Evolutionary conservation across 1,139 yeast species (phyloP), one percentile per base, ranked within the genome.

Genomic region (Starmera stellimalicola): DNA sequence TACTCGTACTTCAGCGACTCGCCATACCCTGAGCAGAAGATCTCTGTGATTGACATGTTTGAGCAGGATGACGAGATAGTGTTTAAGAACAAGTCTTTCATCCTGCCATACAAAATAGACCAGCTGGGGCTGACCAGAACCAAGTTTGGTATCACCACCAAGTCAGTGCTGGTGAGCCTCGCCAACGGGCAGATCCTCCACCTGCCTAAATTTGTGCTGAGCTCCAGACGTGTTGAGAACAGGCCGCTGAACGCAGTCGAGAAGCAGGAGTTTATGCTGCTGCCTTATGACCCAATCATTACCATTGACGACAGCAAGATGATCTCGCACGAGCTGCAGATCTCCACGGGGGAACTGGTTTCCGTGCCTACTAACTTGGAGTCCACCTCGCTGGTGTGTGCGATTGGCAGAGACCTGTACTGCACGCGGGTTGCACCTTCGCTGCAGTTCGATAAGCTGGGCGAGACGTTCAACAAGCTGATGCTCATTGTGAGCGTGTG

Each of bases 401-500:
- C 73, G 17, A 60, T 70, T 34, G 85, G 84, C 25, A 61, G 66
- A 27, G 94, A 84, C 51, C 57, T 81, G 16, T 88, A 82, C 59
- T 83, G 88, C 52, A 78, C 93, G 1, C 64, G 76, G 34, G 65
- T 82, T 16, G 73, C 82, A 35, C 96, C 97, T 2, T 84, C 95
- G 0, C 71, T 73, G 35, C 83, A 87, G 33, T 88, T 84, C 58
- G 98, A 91, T 57, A 64, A 77, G 38, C 68, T 87, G 50, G 70
- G 77, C 30, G 63, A 68, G 31, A 66, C 66, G 29, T 91, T 91
- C 51, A 87, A 79, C 45, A 80, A 74, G 48, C 50, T 62, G 12
- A 80, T 78, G 47, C 68, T 91, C 34, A 36, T 79, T 9, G 45
- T 64, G 5, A 84, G 95, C 1, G 68, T 88, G 3, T 56, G 59